Percentiles rank a stretch among this genome's conserved stretches.
Conservation (phyloP, 2,329 filamentous ascomycete species). For the Pyrenophora tritici-repentis region DNA sequence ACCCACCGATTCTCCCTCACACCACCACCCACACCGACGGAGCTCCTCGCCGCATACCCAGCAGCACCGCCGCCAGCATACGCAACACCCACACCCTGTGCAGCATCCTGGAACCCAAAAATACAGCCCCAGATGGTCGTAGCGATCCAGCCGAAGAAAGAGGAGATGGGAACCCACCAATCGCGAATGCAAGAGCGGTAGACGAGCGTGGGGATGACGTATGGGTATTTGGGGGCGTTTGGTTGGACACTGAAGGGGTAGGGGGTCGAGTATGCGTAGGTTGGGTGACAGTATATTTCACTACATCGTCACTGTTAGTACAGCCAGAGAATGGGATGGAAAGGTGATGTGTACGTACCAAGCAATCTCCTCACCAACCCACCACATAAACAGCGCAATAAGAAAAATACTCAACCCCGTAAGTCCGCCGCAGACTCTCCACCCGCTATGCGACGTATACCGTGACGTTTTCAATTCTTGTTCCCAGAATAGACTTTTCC, state of each 20-base stretch:
- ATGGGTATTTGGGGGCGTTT: conserved; percentile 60
- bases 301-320: conserved; percentile 21
- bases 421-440: conserved; percentile 35
- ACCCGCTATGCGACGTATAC: conserved; percentile 8
- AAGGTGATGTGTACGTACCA: conserved; percentile 39
- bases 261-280: conserved; percentile 53
- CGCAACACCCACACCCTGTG: conserved; percentile 3
- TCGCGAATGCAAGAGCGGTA: conserved; percentile 47
- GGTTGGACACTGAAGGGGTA: conserved; percentile 56
- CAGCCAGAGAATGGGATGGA: not conserved
- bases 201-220: conserved; percentile 61
- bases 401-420: conserved; percentile 50
- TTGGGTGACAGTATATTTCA: conserved; percentile 58
- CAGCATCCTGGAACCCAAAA: conserved; percentile 15
- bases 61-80: no score
- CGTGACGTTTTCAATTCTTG: conserved; percentile 24
- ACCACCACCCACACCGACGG: not conserved
- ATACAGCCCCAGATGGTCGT: conserved; percentile 11
- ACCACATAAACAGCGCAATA: conserved; percentile 54
- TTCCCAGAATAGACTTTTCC: conserved; percentile 38
- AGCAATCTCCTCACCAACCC: conserved; percentile 54
- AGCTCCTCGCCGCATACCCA: no score
- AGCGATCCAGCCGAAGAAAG: conserved; percentile 26
- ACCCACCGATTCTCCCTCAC: conserved; percentile 4
- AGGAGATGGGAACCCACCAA: conserved; percentile 43